Conservation (phyloP, 2,329 filamentous ascomycete species). For the Dothistroma pini region DNA sequence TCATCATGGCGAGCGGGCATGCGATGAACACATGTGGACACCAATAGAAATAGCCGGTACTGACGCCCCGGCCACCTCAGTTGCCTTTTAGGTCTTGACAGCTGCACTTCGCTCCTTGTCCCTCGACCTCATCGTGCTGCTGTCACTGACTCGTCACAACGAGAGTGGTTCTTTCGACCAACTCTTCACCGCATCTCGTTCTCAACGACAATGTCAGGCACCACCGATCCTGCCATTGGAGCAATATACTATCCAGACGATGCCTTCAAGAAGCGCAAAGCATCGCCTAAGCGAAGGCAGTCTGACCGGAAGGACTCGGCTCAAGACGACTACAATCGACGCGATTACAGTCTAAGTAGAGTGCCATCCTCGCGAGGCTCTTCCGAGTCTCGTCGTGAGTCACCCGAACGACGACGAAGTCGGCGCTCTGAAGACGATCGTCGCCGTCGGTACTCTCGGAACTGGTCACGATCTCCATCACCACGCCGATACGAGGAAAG, state of each 20-base stretch:
- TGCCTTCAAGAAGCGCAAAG: slow-evolving; percentile 2
- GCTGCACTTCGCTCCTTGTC: slow-evolving; percentile 5
- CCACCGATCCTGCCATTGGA: slow-evolving; percentile 5
- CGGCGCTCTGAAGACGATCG: background rate
- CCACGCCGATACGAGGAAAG: slow-evolving; percentile 6
- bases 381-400: background rate
- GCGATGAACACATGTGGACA: background rate
- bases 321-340: background rate
- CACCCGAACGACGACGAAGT: background rate
- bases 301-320: background rate
- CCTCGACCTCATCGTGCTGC: slow-evolving; percentile 1
- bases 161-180: background rate
- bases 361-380: background rate
- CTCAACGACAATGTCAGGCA: slow-evolving; percentile 4
- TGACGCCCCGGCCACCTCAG: background rate
- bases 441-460: slow-evolving; percentile 2
- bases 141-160: slow-evolving; percentile 6
- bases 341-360: slow-evolving; percentile 3
- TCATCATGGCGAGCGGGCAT: background rate
- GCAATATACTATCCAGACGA: slow-evolving; percentile 1
- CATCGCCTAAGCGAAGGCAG: background rate
- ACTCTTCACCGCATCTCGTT: background rate
- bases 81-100: slow-evolving; percentile 7
- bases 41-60: background rate
- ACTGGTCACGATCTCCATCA: slow-evolving; percentile 13